Evolutionary conservation across 352 stramenopile species (phyloP).

Genomic region (Phytophthora melonis): DNA sequence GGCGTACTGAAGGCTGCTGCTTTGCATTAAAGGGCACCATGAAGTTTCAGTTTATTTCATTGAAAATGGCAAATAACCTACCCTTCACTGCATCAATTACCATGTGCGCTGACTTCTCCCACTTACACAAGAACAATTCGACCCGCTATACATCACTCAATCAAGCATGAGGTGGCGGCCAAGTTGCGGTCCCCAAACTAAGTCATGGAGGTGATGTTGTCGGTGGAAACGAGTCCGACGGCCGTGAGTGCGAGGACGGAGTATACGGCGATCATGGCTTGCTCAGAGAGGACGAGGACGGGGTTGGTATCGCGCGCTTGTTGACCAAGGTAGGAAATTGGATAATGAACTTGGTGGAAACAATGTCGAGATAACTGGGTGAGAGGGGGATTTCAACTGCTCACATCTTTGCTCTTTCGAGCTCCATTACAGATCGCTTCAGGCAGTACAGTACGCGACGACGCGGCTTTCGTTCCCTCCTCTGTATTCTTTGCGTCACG

Average conservation of each 20-base stretch:
- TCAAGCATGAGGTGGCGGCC: neutral
- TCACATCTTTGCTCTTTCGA: neutral
- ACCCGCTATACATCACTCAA: neutral
- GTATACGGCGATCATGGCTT: neutral
- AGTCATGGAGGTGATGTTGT: constrained; percentile 21
- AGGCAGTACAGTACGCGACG: too few species aligned
- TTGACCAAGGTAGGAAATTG: neutral
- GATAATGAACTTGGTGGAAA: neutral
- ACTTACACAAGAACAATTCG: too few species aligned
- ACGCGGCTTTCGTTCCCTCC: neutral
- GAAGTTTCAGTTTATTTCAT: neutral
- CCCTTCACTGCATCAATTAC: neutral
- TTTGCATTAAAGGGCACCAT: too few species aligned
- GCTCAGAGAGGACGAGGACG: neutral
- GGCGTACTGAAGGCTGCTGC: too few species aligned
- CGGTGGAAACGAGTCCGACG: neutral
- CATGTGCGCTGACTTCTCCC: neutral
- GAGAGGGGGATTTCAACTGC: too few species aligned
- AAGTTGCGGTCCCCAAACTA: neutral
- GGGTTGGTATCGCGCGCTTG: neutral
- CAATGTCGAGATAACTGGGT: neutral
- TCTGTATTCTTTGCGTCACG: too few species aligned
- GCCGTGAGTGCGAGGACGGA: neutral
- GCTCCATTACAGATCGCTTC: neutral
- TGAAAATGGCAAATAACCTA: neutral